A percentile compares a stretch with the other conserved stretches of the same genome.
phyloP scores from a whole-genome alignment of 352 stramenopile genomes.

The Globisporangium spiculum region DNA sequence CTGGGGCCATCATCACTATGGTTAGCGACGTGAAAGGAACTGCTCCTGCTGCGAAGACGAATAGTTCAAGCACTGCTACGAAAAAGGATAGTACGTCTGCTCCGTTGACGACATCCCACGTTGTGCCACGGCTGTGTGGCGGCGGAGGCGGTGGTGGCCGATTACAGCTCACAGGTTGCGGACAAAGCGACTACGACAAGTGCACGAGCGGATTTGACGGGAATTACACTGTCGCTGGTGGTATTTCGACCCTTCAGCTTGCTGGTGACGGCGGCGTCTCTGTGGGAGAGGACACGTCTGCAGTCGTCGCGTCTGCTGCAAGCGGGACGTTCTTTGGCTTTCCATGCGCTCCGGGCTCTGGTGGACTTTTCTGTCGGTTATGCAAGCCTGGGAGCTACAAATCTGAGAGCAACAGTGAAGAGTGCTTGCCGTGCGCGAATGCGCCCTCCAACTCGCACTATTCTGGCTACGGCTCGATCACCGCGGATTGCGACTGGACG shows the following conservation, averaged over 20 bases:
- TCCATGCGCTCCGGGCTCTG: slow-evolving; percentile 70
- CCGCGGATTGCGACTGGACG: slow-evolving; percentile 58
- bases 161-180: slow-evolving; percentile 67
- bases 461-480: slow-evolving; percentile 40
- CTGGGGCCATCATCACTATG: slow-evolving; percentile 27
- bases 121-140: slow-evolving; percentile 41
- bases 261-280: slow-evolving; percentile 15
- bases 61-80: slow-evolving; percentile 19
- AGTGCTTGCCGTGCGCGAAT: slow-evolving; percentile 61
- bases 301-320: slow-evolving; percentile 30
- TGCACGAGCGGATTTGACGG: slow-evolving; percentile 72
- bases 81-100: slow-evolving; percentile 1
- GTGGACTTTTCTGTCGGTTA: slow-evolving; percentile 66
- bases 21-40: slow-evolving; percentile 19
- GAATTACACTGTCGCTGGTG: slow-evolving; percentile 76
- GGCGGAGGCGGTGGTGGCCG: slow-evolving; percentile 71
- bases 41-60: slow-evolving; percentile 23
- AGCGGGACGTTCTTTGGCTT: slow-evolving; percentile 79
- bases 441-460: slow-evolving; percentile 73
- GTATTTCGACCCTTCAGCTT: slow-evolving; percentile 31
- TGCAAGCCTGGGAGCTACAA: slow-evolving; percentile 69
- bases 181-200: slow-evolving; percentile 55
- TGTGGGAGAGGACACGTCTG: slow-evolving; percentile 13
- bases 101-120: slow-evolving; percentile 18
- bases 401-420: slow-evolving; percentile 74